These are phyloP conservation scores for Zizania palustris DNA, from an alignment of 202 grass and related monocot species.

Conservation along the genomic window DNA sequence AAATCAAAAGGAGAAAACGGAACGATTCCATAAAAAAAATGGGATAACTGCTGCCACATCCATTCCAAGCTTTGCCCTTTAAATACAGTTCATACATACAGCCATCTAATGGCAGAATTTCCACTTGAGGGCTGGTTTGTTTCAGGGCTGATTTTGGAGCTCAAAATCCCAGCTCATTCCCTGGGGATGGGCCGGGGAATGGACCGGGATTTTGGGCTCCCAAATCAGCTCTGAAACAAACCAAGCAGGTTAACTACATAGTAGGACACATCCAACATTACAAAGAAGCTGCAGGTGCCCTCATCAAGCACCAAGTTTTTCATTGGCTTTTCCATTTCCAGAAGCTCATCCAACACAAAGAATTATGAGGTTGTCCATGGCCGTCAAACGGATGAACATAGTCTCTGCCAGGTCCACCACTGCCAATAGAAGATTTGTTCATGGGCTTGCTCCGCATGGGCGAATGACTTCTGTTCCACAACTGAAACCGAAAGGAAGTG, in stretches of 20 bases:
- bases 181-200: too few relatives aligned
- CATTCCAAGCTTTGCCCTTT: background rate
- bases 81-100: background rate
- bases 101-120: background rate
- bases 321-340: background rate
- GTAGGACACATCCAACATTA: background rate
- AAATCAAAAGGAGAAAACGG: too few relatives aligned
- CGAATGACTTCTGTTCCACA: constrained; percentile 24
- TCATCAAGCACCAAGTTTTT: constrained; percentile 5
- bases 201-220: too few relatives aligned
- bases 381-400: constrained; percentile 36
- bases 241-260: background rate
- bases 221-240: too few relatives aligned
- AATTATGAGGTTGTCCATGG: constrained; percentile 11
- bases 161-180: too few relatives aligned
- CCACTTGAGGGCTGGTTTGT: too few relatives aligned
- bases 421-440: background rate
- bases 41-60: background rate
- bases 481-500: constrained; percentile 32
- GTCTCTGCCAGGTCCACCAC: constrained; percentile 30
- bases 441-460: constrained; percentile 26
- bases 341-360: background rate
- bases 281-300: background rate
- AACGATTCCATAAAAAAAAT: too few relatives aligned
- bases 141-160: too few relatives aligned